Conservation (phyloP, 1,139 yeast species). For the Pichia kudriavzevii region DNA sequence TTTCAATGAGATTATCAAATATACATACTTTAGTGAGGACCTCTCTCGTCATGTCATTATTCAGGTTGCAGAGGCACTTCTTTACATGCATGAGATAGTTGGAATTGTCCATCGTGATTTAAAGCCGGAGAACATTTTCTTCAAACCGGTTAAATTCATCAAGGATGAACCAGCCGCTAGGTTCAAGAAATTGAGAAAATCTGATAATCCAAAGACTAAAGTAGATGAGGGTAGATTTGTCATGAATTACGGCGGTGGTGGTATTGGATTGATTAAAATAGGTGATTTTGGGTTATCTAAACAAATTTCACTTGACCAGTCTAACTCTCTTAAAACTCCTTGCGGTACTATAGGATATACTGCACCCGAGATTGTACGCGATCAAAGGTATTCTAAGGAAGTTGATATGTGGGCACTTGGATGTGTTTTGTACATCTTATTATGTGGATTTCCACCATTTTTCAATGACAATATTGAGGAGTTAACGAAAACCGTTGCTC, state of each 20-base stretch:
- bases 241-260: constrained; percentile 81
- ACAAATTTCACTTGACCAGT: constrained; percentile 53
- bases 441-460: constrained; percentile 96
- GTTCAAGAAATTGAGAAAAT: constrained; percentile 42
- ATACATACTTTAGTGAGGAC: constrained; percentile 83
- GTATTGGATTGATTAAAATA: constrained; percentile 74
- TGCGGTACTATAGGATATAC: constrained; percentile 91
- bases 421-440: constrained; percentile 78
- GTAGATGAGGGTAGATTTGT: constrained; percentile 80
- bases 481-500: constrained; percentile 75
- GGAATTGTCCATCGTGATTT: constrained; percentile 94
- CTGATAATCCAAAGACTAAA: constrained; percentile 70
- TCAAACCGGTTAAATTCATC: constrained; percentile 61
- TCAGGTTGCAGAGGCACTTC: constrained; percentile 78
- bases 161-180: constrained; percentile 37
- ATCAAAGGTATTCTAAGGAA: constrained; percentile 76
- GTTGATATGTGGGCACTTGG: constrained; percentile 98
- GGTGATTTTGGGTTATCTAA: constrained; percentile 91
- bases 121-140: constrained; percentile 87
- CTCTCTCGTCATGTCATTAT: constrained; percentile 74
- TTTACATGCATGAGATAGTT: constrained; percentile 69
- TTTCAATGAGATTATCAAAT: constrained; percentile 84
- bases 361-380: constrained; percentile 89
- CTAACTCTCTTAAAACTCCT: constrained; percentile 59
- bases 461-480: constrained; percentile 80